A percentile compares a stretch with the other conserved stretches of the same genome.
These are phyloP conservation scores for Aspergillus sp. DNA, from an alignment of 2,329 filamentous ascomycete genomes.

Conservation along the genomic window DNA sequence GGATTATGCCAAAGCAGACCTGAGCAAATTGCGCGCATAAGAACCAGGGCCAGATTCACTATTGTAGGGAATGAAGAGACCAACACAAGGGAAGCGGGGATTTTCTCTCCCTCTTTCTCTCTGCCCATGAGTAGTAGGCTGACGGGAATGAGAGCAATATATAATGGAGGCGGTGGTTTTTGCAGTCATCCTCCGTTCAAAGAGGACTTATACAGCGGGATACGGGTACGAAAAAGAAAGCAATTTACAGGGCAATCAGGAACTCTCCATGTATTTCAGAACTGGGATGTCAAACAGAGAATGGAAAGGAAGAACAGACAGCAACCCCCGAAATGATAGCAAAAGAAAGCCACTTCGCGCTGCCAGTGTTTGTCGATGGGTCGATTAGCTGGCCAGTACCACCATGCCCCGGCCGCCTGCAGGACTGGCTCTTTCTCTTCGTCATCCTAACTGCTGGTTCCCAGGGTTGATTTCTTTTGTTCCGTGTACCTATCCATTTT, in stretches of 20 bases:
- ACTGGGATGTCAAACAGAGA: neutral
- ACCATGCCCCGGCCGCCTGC: conserved; percentile 26
- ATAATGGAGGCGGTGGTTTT: neutral
- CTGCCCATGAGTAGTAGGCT: conserved; percentile 1
- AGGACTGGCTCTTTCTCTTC: conserved; percentile 16
- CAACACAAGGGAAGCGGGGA: conserved; percentile 7
- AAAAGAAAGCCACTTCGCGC: conserved; percentile 9
- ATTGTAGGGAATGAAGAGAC: conserved; percentile 2
- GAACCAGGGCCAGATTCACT: conserved; percentile 16
- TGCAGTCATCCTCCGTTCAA: conserved; percentile 1
- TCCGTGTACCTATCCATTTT: conserved; percentile 5
- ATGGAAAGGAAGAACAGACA: conserved; percentile 4
- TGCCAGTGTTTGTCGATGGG: conserved; percentile 24
- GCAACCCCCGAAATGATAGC: conserved; percentile 3
- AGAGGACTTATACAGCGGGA: conserved; percentile 5
- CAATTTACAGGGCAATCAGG: conserved; percentile 5
- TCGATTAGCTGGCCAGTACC: conserved; percentile 25
- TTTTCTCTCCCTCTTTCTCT: neutral
- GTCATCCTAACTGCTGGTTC: conserved; percentile 8
- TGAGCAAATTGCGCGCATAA: conserved; percentile 8
- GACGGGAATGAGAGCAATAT: conserved; percentile 1
- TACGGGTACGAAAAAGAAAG: neutral
- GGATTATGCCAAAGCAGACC: conserved; percentile 4
- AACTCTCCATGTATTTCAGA: conserved; percentile 3
- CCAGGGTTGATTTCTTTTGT: conserved; percentile 4